Conservation (phyloP, 768 basidiomycete genomes). For the Russula earlei region DNA sequence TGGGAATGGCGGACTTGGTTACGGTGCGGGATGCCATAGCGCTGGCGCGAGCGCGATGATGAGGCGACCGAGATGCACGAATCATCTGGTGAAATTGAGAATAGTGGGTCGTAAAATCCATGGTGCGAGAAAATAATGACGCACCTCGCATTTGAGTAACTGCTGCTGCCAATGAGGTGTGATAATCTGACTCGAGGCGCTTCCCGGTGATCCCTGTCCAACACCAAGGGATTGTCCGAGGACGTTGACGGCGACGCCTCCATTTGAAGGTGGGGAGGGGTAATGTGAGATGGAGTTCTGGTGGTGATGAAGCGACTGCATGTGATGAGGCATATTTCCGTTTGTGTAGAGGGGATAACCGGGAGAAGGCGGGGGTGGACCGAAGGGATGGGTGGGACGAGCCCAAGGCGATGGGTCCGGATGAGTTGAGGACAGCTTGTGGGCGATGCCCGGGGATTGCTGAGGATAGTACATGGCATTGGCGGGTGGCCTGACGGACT, state of each 20-base stretch:
- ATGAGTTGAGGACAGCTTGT: slow-evolving; percentile 58
- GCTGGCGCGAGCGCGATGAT: slow-evolving; percentile 91
- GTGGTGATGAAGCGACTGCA: slow-evolving; percentile 52
- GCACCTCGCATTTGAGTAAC: slow-evolving; percentile 83
- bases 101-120: neutral
- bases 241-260: slow-evolving; percentile 16
- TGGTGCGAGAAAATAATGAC: slow-evolving; percentile 29
- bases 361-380: slow-evolving; percentile 53
- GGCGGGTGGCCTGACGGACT: slow-evolving; percentile 20
- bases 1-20: slow-evolving; percentile 81
- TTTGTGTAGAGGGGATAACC: slow-evolving; percentile 72
- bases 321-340: slow-evolving; percentile 42
- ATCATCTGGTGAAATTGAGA: slow-evolving; percentile 45
- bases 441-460: slow-evolving; percentile 71
- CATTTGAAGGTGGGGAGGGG: slow-evolving; percentile 60
- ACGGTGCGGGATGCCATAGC: slow-evolving; percentile 87
- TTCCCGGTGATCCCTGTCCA: slow-evolving; percentile 19
- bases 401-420: slow-evolving; percentile 72
- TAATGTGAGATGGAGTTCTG: slow-evolving; percentile 76
- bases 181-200: slow-evolving; percentile 48
- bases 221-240: slow-evolving; percentile 18
- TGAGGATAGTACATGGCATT: slow-evolving; percentile 78
- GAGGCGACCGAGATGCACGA: slow-evolving; percentile 77
- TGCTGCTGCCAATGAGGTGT: slow-evolving; percentile 90
- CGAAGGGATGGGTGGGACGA: slow-evolving; percentile 47